Evolutionary conservation across 495 filamentous ascomycete species (phyloP), one percentile per base, ranked within the genome.

Genomic region (Pyrenopolyporus hunteri): DNA sequence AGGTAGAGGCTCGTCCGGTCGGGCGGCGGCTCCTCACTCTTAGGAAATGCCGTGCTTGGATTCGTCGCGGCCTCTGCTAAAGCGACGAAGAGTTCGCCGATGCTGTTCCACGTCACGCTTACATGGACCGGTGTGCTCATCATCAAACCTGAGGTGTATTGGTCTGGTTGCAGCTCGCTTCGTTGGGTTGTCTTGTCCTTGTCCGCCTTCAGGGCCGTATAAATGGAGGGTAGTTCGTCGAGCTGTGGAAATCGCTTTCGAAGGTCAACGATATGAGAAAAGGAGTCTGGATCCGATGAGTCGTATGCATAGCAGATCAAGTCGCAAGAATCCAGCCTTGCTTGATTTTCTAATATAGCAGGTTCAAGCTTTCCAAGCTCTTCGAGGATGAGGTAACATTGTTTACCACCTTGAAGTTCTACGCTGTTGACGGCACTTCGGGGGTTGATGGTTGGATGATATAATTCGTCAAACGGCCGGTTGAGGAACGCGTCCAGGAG

Each of bases 301-400:
- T 98, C 94, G 75, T 98, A 98, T 2, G 92, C 88, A 74, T 96
- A 98, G 67, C 92, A 94, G 23, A 98, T 82, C 20, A 98, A 83
- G 73, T 98, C 94, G 73, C 92, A 96, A 2, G 90, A 86, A 69
- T 95, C 90, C n/a, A 98, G 78, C 70, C 94, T 96, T 23, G 85
- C 84, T 66, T 88, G 84, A 75, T 98, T 98, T 45, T 97, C 94
- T 1, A 98, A 76, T 44, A 98, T 90, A 16, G 94, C 93, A 0
- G 92, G 89, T 66, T 98, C 94, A 32, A 96, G 78, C 71, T 97
- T 92, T n/a, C 95, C 95, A 1, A 97, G 86, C 70, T 98, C 94
- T 67, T 95, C 89, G 47, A 98, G 79, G 57, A 98, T 98, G 17
- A 98, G 81, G 67, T 98, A 98, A 74, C 91, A 96, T 73, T 98